Evolutionary conservation across 495 filamentous ascomycete genomes (phyloP).

Genomic region (Rostrohypoxylon terebratum): DNA sequence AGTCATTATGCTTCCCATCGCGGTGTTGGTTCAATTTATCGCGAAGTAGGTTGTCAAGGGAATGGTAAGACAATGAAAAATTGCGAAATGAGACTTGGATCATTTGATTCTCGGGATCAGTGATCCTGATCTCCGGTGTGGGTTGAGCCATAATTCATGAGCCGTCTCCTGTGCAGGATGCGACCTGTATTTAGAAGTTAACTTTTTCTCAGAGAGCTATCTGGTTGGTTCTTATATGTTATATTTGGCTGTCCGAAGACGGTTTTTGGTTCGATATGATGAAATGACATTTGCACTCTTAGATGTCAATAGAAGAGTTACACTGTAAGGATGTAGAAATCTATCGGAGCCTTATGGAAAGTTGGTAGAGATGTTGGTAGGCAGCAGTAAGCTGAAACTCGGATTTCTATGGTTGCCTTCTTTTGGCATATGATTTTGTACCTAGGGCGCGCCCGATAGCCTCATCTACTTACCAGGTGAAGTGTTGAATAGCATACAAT

Average conservation of each 20-base stretch:
- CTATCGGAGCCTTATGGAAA: background rate
- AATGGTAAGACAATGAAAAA: background rate
- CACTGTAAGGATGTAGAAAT: background rate
- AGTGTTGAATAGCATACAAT: background rate
- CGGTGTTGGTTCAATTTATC: background rate
- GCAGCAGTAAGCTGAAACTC: background rate
- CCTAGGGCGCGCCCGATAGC: background rate
- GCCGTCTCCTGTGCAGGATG: too few relatives aligned
- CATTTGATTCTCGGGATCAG: background rate
- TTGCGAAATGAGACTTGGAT: background rate
- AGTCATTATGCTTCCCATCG: background rate
- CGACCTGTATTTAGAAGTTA: background rate
- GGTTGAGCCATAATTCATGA: background rate
- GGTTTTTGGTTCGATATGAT: too few relatives aligned
- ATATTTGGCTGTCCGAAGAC: too few relatives aligned
- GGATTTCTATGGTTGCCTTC: background rate
- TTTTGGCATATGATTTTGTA: background rate
- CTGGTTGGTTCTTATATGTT: background rate
- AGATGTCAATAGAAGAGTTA: background rate
- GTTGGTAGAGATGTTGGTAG: background rate
- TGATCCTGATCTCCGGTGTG: background rate
- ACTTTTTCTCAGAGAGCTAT: background rate
- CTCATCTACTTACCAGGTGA: background rate
- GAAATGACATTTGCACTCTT: background rate
- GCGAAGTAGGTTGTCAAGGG: slow-evolving; percentile 3